phyloP scores from a whole-genome alignment of 176 grass and related monocot species.

The Bonia amplexicaulis region DNA sequence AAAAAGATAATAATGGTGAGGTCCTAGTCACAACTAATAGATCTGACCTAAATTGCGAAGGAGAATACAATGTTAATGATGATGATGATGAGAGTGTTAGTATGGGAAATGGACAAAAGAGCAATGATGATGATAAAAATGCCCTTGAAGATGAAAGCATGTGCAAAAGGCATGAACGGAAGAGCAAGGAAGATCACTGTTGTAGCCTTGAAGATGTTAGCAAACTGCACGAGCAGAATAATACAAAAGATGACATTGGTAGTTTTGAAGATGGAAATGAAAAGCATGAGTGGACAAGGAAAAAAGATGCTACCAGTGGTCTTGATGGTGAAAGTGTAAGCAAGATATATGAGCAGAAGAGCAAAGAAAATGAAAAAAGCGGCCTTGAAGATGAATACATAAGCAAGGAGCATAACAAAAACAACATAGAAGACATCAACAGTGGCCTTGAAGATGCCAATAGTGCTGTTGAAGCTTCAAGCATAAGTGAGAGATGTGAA shows the following conservation, averaged over 20 bases:
- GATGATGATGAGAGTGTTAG: slow-evolving; percentile 18
- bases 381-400: not conserved
- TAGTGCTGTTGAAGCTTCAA: not conserved
- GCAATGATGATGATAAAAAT: not conserved
- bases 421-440: slow-evolving; percentile 24
- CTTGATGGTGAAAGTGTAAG: slow-evolving; percentile 16
- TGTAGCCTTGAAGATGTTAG: slow-evolving; percentile 27
- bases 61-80: slow-evolving; percentile 7
- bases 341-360: slow-evolving; percentile 23
- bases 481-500: slow-evolving; percentile 28
- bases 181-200: slow-evolving; percentile 24
- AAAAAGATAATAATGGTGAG: slow-evolving; percentile 9
- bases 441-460: slow-evolving; percentile 13
- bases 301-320: slow-evolving; percentile 26
- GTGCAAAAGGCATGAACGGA: slow-evolving; percentile 21
- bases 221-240: not conserved
- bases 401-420: slow-evolving; percentile 1
- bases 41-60: slow-evolving; percentile 13
- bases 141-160: slow-evolving; percentile 39
- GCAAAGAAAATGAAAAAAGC: slow-evolving; percentile 2
- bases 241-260: not conserved
- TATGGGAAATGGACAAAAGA: slow-evolving; percentile 7
- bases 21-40: not conserved
- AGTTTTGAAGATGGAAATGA: slow-evolving; percentile 23
- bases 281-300: slow-evolving; percentile 28